Conservation (phyloP, 495 filamentous ascomycete genomes). For the Xylaria scruposa region DNA sequence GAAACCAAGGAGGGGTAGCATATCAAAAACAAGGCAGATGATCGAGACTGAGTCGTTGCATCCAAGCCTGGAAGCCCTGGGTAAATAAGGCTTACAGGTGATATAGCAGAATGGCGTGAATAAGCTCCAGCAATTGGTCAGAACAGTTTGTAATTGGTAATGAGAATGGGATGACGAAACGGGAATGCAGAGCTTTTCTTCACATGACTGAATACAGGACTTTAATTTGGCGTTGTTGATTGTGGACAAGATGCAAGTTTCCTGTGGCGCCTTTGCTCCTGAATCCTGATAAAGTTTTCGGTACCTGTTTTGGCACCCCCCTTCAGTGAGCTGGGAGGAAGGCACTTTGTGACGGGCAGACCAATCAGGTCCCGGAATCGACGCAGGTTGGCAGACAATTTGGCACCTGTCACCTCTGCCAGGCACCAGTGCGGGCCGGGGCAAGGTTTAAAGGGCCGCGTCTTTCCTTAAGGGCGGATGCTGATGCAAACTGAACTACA, state of each 20-base stretch:
- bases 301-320: background rate
- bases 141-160: background rate
- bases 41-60: background rate
- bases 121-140: background rate
- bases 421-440: background rate
- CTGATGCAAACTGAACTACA: background rate
- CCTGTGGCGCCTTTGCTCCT: background rate
- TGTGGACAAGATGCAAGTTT: background rate
- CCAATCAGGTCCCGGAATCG: constrained; percentile 13
- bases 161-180: constrained; percentile 1
- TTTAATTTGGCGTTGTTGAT: background rate
- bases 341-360: background rate
- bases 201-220: background rate
- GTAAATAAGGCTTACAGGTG: constrained; percentile 15
- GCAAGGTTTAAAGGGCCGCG: background rate
- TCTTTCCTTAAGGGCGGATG: background rate
- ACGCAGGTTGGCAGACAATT: constrained; percentile 13
- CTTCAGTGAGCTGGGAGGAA: background rate
- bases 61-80: background rate
- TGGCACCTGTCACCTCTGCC: background rate
- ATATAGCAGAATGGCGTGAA: background rate
- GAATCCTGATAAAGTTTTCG: background rate
- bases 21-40: constrained; percentile 15
- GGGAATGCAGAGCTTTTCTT: constrained; percentile 4
- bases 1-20: background rate